Evolutionary conservation across 2,329 filamentous ascomycete species (phyloP).

Genomic region (Pyricularia pennisetigena): DNA sequence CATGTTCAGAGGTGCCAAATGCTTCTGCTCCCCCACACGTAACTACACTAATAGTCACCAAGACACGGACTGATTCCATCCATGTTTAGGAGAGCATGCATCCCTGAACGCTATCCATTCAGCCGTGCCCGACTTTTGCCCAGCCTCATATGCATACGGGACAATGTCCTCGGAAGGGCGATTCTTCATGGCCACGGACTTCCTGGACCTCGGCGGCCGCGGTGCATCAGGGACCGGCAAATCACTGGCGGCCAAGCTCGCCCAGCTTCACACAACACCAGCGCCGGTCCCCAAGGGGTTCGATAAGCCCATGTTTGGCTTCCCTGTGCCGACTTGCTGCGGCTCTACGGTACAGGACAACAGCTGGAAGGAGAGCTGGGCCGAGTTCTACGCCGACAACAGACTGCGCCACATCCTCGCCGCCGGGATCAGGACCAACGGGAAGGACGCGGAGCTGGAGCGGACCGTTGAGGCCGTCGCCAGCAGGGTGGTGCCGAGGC

Average conservation of each 20-base stretch:
- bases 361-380: slow-evolving; percentile 62
- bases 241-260: slow-evolving; percentile 66
- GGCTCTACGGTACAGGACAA: slow-evolving; percentile 80
- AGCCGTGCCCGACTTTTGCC: slow-evolving; percentile 65
- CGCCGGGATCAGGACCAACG: slow-evolving; percentile 48
- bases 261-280: slow-evolving; percentile 65
- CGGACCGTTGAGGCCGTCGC: slow-evolving; percentile 56
- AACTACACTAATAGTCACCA: too few species aligned
- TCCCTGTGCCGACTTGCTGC: slow-evolving; percentile 77
- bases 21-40: slow-evolving; percentile 16
- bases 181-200: slow-evolving; percentile 65
- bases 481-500: slow-evolving; percentile 56
- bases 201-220: slow-evolving; percentile 55
- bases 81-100: slow-evolving; percentile 59
- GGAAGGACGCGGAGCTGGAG: slow-evolving; percentile 51
- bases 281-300: slow-evolving; percentile 57
- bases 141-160: slow-evolving; percentile 65
- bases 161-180: slow-evolving; percentile 37
- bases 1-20: slow-evolving; percentile 56
- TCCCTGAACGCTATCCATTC: slow-evolving; percentile 75
- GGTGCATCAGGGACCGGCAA: slow-evolving; percentile 15
- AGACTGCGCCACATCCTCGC: slow-evolving; percentile 57
- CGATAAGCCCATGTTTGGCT: slow-evolving; percentile 60
- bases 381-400: slow-evolving; percentile 74
- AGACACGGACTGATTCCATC: background rate